A percentile compares a stretch with the other conserved stretches of the same genome.
phyloP scores from a whole-genome alignment of 2,329 filamentous ascomycete genomes.

The Gnomoniopsis smithogilvyi region DNA sequence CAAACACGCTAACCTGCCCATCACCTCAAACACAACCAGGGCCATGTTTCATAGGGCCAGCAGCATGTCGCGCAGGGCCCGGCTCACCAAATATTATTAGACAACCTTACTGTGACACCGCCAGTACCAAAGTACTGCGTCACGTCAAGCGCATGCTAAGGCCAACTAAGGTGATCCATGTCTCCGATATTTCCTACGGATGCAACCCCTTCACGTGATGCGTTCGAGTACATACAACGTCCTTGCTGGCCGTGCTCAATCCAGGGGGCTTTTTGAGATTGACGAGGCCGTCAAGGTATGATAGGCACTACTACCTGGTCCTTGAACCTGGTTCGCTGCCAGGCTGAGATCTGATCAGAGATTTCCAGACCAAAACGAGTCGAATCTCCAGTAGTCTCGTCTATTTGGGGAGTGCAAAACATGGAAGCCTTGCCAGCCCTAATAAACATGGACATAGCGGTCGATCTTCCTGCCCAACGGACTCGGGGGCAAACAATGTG shows the following conservation, averaged over 20 bases:
- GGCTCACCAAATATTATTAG: too few species aligned
- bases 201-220: neutral
- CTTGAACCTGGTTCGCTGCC: too few species aligned
- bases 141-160: neutral
- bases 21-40: too few species aligned
- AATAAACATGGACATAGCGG: neutral
- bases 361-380: neutral
- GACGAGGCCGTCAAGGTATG: neutral
- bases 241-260: neutral
- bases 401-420: neutral
- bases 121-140: too few species aligned
- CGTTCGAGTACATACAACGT: neutral
- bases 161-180: neutral
- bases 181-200: neutral
- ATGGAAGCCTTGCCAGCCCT: neutral
- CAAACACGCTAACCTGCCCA: too few species aligned
- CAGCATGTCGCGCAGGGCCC: too few species aligned
- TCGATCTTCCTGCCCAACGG: slow-evolving; percentile 17
- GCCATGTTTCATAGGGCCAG: too few species aligned
- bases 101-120: neutral
- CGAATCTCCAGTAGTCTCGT: neutral
- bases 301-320: too few species aligned
- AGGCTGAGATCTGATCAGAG: neutral
- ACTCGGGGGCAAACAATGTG: neutral
- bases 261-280: neutral